Conservation (phyloP, 1,284 basidiomycete species). For the Trametes polyzona region DNA sequence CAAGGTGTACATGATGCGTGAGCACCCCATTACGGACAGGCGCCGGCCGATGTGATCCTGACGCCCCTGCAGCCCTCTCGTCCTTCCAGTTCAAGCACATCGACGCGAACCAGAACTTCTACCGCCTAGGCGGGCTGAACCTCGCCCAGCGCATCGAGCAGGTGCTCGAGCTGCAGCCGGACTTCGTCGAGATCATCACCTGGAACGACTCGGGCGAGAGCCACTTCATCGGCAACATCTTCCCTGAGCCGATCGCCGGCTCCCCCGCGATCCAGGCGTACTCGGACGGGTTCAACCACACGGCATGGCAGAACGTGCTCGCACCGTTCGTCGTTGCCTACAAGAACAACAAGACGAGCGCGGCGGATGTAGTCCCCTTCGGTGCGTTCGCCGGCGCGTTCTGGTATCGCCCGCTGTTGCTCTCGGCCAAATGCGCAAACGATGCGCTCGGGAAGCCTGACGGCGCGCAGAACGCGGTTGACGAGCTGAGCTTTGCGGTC, state of each 20-base stretch:
- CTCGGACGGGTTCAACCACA: slow-evolving; percentile 39
- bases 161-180: slow-evolving; percentile 36
- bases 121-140: slow-evolving; percentile 20
- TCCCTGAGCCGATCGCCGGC: slow-evolving; percentile 56
- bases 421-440: slow-evolving; percentile 6
- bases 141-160: slow-evolving; percentile 17
- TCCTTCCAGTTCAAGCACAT: slow-evolving; percentile 23
- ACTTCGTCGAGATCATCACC: slow-evolving; percentile 46
- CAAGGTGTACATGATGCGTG: slow-evolving; percentile 23
- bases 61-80: slow-evolving; percentile 7
- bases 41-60: neutral
- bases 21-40: neutral
- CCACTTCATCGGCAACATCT: slow-evolving; percentile 44
- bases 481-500: slow-evolving; percentile 17
- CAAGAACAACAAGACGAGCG: slow-evolving; percentile 12
- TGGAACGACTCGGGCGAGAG: slow-evolving; percentile 38
- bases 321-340: slow-evolving; percentile 20
- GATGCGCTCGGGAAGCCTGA: slow-evolving; percentile 17
- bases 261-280: slow-evolving; percentile 54
- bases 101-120: slow-evolving; percentile 20
- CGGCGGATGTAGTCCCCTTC: slow-evolving; percentile 7
- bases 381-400: slow-evolving; percentile 18
- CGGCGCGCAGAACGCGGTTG: slow-evolving; percentile 14
- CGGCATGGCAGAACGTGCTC: slow-evolving; percentile 23
- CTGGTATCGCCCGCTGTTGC: slow-evolving; percentile 17